phyloP scores from a whole-genome alignment of 257 asterid genomes.

The Marsdenia floribunda region DNA sequence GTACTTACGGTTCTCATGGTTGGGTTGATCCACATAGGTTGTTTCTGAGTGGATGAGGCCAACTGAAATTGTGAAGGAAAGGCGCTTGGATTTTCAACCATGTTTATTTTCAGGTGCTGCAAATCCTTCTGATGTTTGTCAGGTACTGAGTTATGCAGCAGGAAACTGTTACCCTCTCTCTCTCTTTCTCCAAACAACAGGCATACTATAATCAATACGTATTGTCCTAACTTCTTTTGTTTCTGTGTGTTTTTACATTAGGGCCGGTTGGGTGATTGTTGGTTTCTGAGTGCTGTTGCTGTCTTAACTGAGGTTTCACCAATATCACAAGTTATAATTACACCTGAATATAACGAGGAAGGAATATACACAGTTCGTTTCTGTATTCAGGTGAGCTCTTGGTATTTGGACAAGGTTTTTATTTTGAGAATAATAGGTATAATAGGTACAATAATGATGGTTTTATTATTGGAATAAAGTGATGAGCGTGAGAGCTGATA shows the following conservation, averaged over 20 bases:
- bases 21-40: conserved; percentile 44
- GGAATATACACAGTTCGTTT: conserved; percentile 97
- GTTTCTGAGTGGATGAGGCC: conserved; percentile 97
- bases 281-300: conserved; percentile 99
- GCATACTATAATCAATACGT: not conserved
- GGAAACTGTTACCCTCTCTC: conserved; percentile 4
- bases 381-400: conserved; percentile 80
- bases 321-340: conserved; percentile 91
- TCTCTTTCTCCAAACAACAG: not conserved
- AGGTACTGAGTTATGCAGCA: conserved; percentile 46
- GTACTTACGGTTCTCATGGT: conserved; percentile 1
- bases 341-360: conserved; percentile 87
- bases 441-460: no score
- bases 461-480: no score
- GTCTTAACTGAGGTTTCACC: conserved; percentile 90
- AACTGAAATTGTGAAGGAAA: conserved; percentile 69
- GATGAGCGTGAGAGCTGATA: no score
- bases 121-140: conserved; percentile 98
- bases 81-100: conserved; percentile 63
- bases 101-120: conserved; percentile 83
- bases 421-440: no score
- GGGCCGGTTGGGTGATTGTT: conserved; percentile 99
- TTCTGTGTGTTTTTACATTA: conserved; percentile 16
- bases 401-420: no score
- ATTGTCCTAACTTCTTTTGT: not conserved